Base-by-base conservation (phyloP, 148 eudicot species). In the Nepenthes mirabilis region DNA sequence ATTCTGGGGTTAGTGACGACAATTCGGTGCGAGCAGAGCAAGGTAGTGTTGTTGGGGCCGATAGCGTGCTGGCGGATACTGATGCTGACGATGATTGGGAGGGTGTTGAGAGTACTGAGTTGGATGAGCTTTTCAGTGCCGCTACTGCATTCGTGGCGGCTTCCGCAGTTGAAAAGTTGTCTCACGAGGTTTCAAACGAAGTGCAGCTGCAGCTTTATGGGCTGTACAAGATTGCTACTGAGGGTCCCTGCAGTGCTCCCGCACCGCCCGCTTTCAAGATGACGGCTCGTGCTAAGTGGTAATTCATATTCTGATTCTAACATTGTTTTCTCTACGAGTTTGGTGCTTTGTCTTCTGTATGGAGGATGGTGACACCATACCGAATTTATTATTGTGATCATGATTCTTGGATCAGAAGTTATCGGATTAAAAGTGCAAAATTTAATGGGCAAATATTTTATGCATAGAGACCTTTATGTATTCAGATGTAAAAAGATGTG, bases 201-300 rank as follows among this genome's bases (percentile, higher is more conserved):
- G 70, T 73, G 37, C 97, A 91, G 63, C 69, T 91, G 68, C 91
- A 84, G 87, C 87, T 91, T 4, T 91, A 91, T 50, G 95, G 83
- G 1, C 62, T 79, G 59, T 91, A 91, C 55, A 91, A 91, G 79
- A 91, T 91, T 65, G 97, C 93, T 2, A 84, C 95, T 7, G 97
- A 91, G 63, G 97, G 97, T 10, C 97, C 95, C 2, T 91, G 97
- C 50, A 79, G 70, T 12, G 58, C 77, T 1, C 85, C 97, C 0
- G 80, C 83, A 54, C 97, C 97, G 1, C 85, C 95, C 0, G 87
- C 90, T 1, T 70, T 87, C 37, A 91, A 81, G 69, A 75, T 85
- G 85, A 91, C 95, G 1, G 93, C 97, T 64, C 74, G 97, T 12
- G 93, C 97, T 5, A 91, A 91, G 70, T 91, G 97, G 97, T 91